phyloP scores from a whole-genome alignment of 345 rosid species.

The Lumnitzera racemosa region DNA sequence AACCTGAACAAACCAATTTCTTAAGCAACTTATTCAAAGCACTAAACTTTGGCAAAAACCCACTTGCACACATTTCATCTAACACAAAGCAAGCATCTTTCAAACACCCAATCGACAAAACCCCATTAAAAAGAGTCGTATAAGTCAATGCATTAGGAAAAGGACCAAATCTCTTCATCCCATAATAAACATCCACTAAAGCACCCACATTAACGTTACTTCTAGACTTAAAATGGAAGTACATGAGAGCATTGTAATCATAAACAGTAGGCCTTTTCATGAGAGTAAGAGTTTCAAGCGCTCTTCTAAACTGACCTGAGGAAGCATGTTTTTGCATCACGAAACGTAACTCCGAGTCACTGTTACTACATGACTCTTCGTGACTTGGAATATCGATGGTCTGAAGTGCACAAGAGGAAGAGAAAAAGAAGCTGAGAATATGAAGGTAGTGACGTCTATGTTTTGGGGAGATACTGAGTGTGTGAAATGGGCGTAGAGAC shows the following conservation, averaged over 20 bases:
- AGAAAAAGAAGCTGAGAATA: neutral
- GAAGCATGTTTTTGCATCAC: conserved; percentile 16
- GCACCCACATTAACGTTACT: conserved; percentile 3
- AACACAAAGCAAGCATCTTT: conserved; percentile 14
- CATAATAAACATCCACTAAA: conserved; percentile 15
- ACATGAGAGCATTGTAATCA: conserved; percentile 28
- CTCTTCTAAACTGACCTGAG: conserved; percentile 24
- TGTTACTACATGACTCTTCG: neutral
- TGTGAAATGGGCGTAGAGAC: no score
- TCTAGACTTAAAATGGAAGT: conserved; percentile 17
- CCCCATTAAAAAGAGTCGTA: conserved; percentile 23
- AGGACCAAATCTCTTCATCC: conserved; percentile 28
- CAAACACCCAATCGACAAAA: conserved; percentile 14
- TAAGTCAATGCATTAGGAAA: conserved; percentile 26
- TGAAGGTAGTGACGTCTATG: neutral
- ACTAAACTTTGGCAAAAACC: conserved; percentile 22
- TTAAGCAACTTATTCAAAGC: conserved; percentile 18
- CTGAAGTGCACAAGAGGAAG: conserved; percentile 3
- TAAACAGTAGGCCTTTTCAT: conserved; percentile 24
- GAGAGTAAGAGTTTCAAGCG: conserved; percentile 16
- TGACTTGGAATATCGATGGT: neutral
- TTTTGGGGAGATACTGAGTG: no score
- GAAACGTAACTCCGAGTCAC: no score
- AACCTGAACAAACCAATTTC: conserved; percentile 12
- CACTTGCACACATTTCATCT: conserved; percentile 21